Evolutionary conservation across 2,329 filamentous ascomycete genomes (phyloP), one percentile per base, ranked within the genome.

Genomic region (Nemania abortiva): DNA sequence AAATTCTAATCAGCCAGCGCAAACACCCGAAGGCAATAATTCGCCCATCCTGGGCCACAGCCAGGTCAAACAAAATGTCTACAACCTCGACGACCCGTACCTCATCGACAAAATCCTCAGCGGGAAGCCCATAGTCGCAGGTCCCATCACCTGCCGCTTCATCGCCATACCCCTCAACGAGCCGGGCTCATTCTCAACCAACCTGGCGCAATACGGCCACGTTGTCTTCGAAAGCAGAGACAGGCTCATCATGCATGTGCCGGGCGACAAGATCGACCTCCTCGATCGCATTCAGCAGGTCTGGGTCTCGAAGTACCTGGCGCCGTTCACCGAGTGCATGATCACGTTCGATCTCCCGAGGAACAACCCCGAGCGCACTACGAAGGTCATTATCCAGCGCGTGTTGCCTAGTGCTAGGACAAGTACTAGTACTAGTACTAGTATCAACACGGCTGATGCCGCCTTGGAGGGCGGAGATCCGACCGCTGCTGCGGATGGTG

Each of bases 351-450:
- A 63, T 9, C 13, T 66, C 15, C 63, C 72, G 5, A 57, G 42
- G 27, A 53, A 20, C 42, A 52, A 3, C 39, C 24, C 20, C 18
- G 5, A 50, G 20, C 1, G 13, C 1, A 49, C 29, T 3, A 50
- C 63, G n/a, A 74, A 76, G 74, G 57, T 82, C 78, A 22, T 63
- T 78, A 3, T 83, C 79, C 68, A 70, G 27, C 45, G 65, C 2
- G 53, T 62, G 2, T 22, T 53, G 15, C 18, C 22, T 18, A 37
- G 6, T 18, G 6, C 6, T 29, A 39, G 29, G 29, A 9, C 29
- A n/a, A n/a, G n/a, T n/a, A n/a, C 22, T 18, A 37, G 6, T 18
- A 13, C 6, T 29, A 39, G 29, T 18, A 9, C 29, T 24, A 15
- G 9, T n/a, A 7, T 18, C 24, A 31, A 22, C 11, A 13, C 7